Evolutionary conservation across 2,329 filamentous ascomycete species (phyloP).

Genomic region (Ophidiomyces ophidiicola): DNA sequence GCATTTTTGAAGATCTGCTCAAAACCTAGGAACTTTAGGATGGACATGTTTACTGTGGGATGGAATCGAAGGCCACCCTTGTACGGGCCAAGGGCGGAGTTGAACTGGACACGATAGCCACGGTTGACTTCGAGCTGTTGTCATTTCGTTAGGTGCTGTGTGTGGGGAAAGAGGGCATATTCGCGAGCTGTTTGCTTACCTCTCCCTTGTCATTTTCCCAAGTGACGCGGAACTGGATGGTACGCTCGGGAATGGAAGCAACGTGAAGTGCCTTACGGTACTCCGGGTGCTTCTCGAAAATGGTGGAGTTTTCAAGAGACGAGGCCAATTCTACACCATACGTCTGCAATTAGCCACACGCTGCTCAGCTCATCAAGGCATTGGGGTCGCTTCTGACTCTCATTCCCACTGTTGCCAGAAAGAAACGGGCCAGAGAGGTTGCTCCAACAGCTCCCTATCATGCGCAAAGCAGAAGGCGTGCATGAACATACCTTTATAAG

Average conservation of each 20-base stretch:
- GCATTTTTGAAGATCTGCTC: conserved; percentile 99
- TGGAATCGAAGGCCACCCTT: conserved; percentile 96
- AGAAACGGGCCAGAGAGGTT: conserved; percentile 4
- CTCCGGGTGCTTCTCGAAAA: conserved; percentile 90
- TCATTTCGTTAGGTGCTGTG: conserved; percentile 10
- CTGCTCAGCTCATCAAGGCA: neutral
- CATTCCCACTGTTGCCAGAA: conserved; percentile 13
- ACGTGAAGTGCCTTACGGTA: conserved; percentile 84
- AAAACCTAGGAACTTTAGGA: conserved; percentile 94
- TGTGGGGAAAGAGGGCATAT: neutral
- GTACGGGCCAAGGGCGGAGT: conserved; percentile 93
- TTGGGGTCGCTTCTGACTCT: conserved; percentile 11
- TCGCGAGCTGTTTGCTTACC: conserved; percentile 18
- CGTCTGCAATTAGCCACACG: neutral
- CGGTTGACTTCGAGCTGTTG: conserved; percentile 73
- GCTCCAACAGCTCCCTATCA: neutral
- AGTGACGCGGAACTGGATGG: conserved; percentile 93
- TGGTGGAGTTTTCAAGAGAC: conserved; percentile 83
- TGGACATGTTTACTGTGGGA: conserved; percentile 56
- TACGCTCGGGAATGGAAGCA: conserved; percentile 79
- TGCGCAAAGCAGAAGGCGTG: conserved; percentile 1
- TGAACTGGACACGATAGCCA: conserved; percentile 95
- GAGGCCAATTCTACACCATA: conserved; percentile 65
- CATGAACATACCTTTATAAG: conserved; percentile 65
- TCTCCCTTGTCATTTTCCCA: conserved; percentile 89